Conservation (phyloP, 192 early-diverging fungal genomes). For the Coemansia pectinata region DNA sequence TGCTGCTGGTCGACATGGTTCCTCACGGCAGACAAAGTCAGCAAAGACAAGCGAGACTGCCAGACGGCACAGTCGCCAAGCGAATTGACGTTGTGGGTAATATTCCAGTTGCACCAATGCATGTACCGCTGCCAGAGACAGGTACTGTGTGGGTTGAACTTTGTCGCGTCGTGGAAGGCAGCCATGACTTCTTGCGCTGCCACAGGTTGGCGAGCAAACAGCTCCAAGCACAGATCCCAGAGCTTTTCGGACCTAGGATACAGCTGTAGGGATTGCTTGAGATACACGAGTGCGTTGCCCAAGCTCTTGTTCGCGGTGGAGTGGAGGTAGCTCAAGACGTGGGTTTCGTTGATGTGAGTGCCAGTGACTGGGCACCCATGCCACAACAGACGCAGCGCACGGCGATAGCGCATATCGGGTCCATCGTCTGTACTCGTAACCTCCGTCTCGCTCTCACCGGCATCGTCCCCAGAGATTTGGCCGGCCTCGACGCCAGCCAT, state of each 20-base stretch:
- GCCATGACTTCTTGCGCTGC: conserved; percentile 20
- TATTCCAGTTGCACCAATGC: conserved; percentile 38
- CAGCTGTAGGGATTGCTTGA: conserved; percentile 21
- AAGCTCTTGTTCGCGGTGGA: conserved; percentile 11
- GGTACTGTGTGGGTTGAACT: conserved; percentile 25
- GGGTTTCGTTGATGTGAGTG: neutral
- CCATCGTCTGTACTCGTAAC: neutral
- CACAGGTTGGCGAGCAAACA: conserved; percentile 28
- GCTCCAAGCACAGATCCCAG: conserved; percentile 47
- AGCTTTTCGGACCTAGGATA: conserved; percentile 34
- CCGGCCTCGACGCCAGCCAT: neutral
- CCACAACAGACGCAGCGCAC: conserved; percentile 16
- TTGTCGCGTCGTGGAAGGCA: conserved; percentile 38
- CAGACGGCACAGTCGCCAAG: conserved; percentile 2
- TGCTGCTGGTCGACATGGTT: conserved; percentile 3
- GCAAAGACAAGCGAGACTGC: conserved; percentile 21
- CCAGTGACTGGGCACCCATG: conserved; percentile 1
- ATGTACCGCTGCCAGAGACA: conserved; percentile 37
- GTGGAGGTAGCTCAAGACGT: conserved; percentile 4
- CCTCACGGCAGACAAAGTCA: conserved; percentile 21
- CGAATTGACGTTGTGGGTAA: neutral
- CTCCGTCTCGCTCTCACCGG: neutral
- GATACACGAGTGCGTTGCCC: conserved; percentile 17
- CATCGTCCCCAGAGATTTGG: neutral
- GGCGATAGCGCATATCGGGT: conserved; percentile 7